Conservation (phyloP, 192 early-diverging fungal species). For the Mortierella alpina region DNA sequence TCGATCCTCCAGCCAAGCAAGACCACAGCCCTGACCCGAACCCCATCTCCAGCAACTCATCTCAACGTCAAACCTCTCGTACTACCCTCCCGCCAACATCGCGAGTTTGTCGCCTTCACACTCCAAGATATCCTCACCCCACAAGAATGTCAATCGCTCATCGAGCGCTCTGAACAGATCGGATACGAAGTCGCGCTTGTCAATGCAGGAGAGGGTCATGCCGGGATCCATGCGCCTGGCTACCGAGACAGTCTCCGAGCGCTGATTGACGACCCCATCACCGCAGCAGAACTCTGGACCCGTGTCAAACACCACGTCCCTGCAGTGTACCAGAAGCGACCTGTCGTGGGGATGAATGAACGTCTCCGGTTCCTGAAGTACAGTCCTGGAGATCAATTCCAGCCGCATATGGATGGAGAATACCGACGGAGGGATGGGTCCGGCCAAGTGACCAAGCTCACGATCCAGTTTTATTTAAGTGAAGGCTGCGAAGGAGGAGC, state of each 20-base stretch:
- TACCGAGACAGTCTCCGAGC: slow-evolving; percentile 44
- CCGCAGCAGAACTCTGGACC: slow-evolving; percentile 31
- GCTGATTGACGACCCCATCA: slow-evolving; percentile 39
- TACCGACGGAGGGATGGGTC: slow-evolving; percentile 50
- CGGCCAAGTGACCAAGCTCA: slow-evolving; percentile 46
- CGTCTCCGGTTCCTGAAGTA: slow-evolving; percentile 57
- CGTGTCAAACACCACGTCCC: slow-evolving; percentile 45
- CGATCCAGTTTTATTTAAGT: slow-evolving; percentile 61
- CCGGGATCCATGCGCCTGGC: slow-evolving; percentile 27
- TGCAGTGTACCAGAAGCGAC: slow-evolving; percentile 4
- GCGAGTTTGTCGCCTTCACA: slow-evolving; percentile 32
- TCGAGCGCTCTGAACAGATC: slow-evolving; percentile 32
- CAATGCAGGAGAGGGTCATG: slow-evolving; percentile 26
- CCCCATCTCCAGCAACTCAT: slow-evolving; percentile 3
- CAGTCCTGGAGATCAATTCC: slow-evolving; percentile 42
- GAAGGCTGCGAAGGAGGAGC: slow-evolving; percentile 57
- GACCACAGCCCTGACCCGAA: background rate
- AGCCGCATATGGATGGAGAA: slow-evolving; percentile 53
- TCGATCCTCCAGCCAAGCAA: slow-evolving; percentile 3
- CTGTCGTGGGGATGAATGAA: slow-evolving; percentile 54
- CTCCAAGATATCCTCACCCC: slow-evolving; percentile 43
- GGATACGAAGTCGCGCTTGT: slow-evolving; percentile 51
- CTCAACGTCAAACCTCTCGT: slow-evolving; percentile 34
- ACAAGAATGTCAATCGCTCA: slow-evolving; percentile 54
- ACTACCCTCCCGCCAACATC: background rate